phyloP scores from a whole-genome alignment of 257 asterid genomes.

The Thymus mandschuricus region DNA sequence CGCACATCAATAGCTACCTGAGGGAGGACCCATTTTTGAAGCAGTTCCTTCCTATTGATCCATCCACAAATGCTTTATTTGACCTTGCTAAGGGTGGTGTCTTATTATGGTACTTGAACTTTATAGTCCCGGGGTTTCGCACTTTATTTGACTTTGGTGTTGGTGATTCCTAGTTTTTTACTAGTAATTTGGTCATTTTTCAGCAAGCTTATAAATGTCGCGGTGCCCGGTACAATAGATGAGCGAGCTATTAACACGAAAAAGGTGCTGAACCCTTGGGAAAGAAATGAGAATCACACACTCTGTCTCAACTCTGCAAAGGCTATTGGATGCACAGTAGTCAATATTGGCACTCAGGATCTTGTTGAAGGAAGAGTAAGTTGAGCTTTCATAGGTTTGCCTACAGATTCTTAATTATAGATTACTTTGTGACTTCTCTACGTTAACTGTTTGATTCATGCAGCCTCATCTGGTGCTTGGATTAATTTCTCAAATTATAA shows the following conservation, averaged over 20 bases:
- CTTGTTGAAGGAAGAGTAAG: conserved; percentile 98
- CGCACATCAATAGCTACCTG: conserved; percentile 93
- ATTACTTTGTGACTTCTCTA: conserved; percentile 20
- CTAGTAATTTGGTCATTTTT: conserved; percentile 24
- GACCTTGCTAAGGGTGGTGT: conserved; percentile 95
- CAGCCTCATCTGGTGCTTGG: conserved; percentile 99
- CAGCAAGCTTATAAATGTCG: conserved; percentile 97
- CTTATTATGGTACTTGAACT: conserved; percentile 70
- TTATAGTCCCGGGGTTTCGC: conserved; percentile 27
- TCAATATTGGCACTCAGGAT: conserved; percentile 92
- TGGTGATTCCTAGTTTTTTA: conserved; percentile 16
- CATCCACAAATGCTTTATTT: conserved; percentile 68
- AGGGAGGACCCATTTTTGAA: conserved; percentile 90
- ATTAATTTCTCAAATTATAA: conserved; percentile 91
- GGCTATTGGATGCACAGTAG: conserved; percentile 98
- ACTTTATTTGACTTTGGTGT: conserved; percentile 21
- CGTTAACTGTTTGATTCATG: conserved; percentile 32
- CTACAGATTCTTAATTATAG: conserved; percentile 1
- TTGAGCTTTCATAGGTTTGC: conserved; percentile 31
- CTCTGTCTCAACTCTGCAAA: conserved; percentile 97
- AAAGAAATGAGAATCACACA: conserved; percentile 93
- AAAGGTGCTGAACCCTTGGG: conserved; percentile 91
- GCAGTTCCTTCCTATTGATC: conserved; percentile 93
- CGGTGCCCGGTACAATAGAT: conserved; percentile 88
- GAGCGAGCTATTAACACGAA: conserved; percentile 93